Evolutionary conservation across 2,329 filamentous ascomycete species (phyloP).

Genomic region (Botrytis byssoidea): DNA sequence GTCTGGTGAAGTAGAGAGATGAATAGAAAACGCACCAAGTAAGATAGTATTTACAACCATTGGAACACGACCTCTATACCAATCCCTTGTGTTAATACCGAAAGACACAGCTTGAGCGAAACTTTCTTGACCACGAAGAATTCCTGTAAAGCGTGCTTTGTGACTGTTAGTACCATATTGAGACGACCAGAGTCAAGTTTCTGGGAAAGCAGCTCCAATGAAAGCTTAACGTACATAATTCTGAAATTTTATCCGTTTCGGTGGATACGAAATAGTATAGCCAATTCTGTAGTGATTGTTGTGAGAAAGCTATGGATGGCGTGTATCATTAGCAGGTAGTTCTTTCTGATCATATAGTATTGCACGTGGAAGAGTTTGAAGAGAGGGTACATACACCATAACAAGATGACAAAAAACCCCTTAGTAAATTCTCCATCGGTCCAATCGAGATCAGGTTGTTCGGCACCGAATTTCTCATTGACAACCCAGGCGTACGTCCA

Average conservation of each 20-base stretch:
- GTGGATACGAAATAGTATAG: slow-evolving; percentile 1
- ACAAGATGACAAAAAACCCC: slow-evolving; percentile 64
- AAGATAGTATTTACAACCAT: slow-evolving; percentile 41
- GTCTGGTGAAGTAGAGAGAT: neutral
- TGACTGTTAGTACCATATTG: neutral
- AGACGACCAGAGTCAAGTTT: neutral
- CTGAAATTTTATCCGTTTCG: slow-evolving; percentile 22
- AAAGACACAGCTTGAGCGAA: slow-evolving; percentile 46
- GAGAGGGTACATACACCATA: slow-evolving; percentile 44
- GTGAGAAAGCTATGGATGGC: neutral
- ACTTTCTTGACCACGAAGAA: slow-evolving; percentile 46
- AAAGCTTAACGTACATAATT: neutral
- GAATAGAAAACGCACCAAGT: neutral
- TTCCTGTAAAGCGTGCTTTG: slow-evolving; percentile 42
- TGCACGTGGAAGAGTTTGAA: neutral
- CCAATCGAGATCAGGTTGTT: slow-evolving; percentile 65
- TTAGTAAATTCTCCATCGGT: slow-evolving; percentile 57
- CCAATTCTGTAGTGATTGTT: slow-evolving; percentile 6
- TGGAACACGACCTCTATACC: slow-evolving; percentile 45
- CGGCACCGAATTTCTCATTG: slow-evolving; percentile 53
- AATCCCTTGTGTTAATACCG: slow-evolving; percentile 45
- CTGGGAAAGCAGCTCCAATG: neutral
- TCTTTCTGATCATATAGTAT: neutral
- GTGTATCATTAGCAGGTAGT: neutral
- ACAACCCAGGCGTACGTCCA: slow-evolving; percentile 55